A percentile compares a stretch with the other conserved stretches of the same genome.
Evolutionary conservation across 2,329 filamentous ascomycete genomes (phyloP).

Genomic region (Penicillium sp.): DNA sequence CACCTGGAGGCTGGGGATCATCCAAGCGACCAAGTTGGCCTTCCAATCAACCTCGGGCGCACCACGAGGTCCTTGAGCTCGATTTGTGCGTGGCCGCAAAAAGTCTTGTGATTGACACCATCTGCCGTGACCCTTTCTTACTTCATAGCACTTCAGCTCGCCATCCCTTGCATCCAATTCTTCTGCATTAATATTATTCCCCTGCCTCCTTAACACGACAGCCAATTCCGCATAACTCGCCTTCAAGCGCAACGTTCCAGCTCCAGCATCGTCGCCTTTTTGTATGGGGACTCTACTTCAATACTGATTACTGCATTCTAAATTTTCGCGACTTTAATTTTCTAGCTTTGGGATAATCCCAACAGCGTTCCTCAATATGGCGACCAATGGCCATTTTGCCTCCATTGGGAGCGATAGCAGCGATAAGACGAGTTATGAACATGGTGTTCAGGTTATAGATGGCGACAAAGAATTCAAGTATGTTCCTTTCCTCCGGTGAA

Average conservation of each 20-base stretch:
- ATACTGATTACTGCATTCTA: neutral
- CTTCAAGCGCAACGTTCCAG: slow-evolving; percentile 3
- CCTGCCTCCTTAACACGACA: slow-evolving; percentile 13
- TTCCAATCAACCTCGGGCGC: slow-evolving; percentile 17
- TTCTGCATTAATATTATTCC: slow-evolving; percentile 14
- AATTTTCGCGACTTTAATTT: neutral
- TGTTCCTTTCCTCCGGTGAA: slow-evolving; percentile 34
- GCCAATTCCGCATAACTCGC: slow-evolving; percentile 7
- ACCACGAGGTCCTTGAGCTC: slow-evolving; percentile 9
- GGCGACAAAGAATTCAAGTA: slow-evolving; percentile 98
- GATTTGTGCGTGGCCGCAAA: slow-evolving; percentile 2
- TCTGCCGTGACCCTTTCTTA: slow-evolving; percentile 16
- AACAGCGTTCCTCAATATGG: slow-evolving; percentile 37
- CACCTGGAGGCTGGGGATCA: slow-evolving; percentile 15
- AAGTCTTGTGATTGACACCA: slow-evolving; percentile 22
- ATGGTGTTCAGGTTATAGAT: slow-evolving; percentile 96
- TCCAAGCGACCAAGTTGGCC: slow-evolving; percentile 19
- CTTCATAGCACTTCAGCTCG: slow-evolving; percentile 17
- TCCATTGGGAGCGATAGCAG: slow-evolving; percentile 44
- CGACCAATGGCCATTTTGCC: slow-evolving; percentile 53
- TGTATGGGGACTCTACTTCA: neutral
- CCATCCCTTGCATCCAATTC: slow-evolving; percentile 14
- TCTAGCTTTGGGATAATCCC: slow-evolving; percentile 8
- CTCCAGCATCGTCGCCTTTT: neutral
- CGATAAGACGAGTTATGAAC: slow-evolving; percentile 66